Base-by-base conservation (phyloP, 2,329 filamentous ascomycete genomes). In the Atkinsonella hypoxylon region DNA sequence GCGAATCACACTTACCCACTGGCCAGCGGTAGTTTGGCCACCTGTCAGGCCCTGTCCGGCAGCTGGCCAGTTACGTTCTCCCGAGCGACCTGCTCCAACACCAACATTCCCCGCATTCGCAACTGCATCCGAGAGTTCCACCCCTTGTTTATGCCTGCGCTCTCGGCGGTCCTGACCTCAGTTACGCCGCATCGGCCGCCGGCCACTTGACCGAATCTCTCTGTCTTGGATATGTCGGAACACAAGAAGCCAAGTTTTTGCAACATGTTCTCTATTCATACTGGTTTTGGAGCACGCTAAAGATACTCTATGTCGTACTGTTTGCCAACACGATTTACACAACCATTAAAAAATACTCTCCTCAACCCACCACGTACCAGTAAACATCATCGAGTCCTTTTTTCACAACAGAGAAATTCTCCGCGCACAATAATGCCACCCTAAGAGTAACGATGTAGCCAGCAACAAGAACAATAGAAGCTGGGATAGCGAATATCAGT, bases 401-500 rank as follows among this genome's bases (percentile, higher is more conserved):
- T 22, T 9, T 50, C 13, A 32, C 13, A 17, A 53, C 45, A 38
- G 44, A 40, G 42, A 56, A 51, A 34, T 54, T 58, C 26, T 52
- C 55, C 41, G 57, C 48, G 36, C 56, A 44, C 36, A 58, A 44
- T 9, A 54, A 51, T 39, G 53, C 48, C 26, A 64, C 46, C 49
- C 58, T 60, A 54, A 64, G 55, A 47, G 52, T 55, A 61, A 62
- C 64, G 31, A 62, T 48, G 20, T 62, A 39, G 13, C 53, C 42
- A 39, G 59, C 45, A 49, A 58, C 53, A 10, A 56, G 54, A 1
- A 62, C 20, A 41, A 66, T 51, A 18, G 56, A 54, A 36, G 56
- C 56, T 10, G 65, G 65, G 6, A 58, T 39, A 32, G 64, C 57
- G 45, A 67, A 50, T 32, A 58, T 51, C 20, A 64, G 50, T 22